These are phyloP conservation scores for Termitomyces sp. DNA, from an alignment of 768 basidiomycete species.

Conservation along the genomic window DNA sequence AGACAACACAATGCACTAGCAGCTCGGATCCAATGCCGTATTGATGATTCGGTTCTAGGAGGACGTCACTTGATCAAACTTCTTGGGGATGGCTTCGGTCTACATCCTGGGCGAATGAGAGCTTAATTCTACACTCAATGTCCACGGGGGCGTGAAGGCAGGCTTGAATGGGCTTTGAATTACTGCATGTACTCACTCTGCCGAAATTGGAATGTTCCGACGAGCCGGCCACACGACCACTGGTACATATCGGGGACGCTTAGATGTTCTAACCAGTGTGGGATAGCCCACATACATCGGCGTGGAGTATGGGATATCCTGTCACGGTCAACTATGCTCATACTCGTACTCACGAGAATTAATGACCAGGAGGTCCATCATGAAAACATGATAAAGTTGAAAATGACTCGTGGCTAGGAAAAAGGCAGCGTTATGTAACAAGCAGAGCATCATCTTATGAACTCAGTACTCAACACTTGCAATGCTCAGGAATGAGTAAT, in stretches of 20 bases:
- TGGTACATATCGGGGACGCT: background rate
- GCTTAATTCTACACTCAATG: background rate
- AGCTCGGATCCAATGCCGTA: too few relatives aligned
- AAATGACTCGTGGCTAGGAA: background rate
- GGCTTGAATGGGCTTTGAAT: background rate
- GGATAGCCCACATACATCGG: background rate
- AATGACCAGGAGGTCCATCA: background rate
- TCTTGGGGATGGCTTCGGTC: background rate
- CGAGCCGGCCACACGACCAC: background rate
- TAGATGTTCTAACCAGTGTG: background rate
- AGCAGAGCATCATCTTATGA: background rate
- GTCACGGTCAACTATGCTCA: background rate
- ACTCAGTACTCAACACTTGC: too few relatives aligned
- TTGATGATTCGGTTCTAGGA: too few relatives aligned
- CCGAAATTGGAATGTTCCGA: background rate
- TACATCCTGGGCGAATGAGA: slow-evolving; percentile 3
- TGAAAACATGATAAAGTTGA: too few relatives aligned
- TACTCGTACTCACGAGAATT: background rate
- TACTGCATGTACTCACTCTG: background rate
- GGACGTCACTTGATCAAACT: slow-evolving; percentile 1
- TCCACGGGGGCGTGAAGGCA: background rate
- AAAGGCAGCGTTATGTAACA: background rate
- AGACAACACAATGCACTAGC: background rate
- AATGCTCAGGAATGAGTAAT: too few relatives aligned
- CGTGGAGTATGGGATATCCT: background rate